A percentile compares a stretch with the other conserved stretches of the same genome.
phyloP scores from a whole-genome alignment of 1,284 basidiomycete species.

The Puccinia triticina region DNA sequence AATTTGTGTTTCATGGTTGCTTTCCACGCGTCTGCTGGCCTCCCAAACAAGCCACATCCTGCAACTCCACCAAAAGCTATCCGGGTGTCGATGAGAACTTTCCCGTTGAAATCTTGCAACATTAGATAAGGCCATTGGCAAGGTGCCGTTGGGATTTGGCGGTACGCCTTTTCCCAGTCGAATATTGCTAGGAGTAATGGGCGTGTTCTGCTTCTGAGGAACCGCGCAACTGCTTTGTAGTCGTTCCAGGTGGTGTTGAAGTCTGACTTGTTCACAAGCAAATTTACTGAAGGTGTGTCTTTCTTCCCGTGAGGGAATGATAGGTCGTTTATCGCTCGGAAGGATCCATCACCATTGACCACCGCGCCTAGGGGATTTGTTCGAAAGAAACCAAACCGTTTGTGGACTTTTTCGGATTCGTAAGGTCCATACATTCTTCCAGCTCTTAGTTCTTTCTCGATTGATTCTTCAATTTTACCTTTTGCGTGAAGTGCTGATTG shows the following conservation, averaged over 20 bases:
- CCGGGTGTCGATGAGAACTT: too few relatives aligned
- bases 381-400: neutral
- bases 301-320: neutral
- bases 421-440: neutral
- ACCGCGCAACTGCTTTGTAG: neutral
- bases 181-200: neutral
- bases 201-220: neutral
- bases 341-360: neutral
- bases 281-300: neutral
- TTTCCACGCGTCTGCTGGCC: slow-evolving; percentile 2
- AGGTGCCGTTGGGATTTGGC: neutral
- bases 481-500: neutral
- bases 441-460: neutral
- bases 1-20: neutral
- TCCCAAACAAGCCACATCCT: neutral
- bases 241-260: slow-evolving; percentile 9
- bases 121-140: neutral
- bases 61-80: neutral
- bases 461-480: neutral
- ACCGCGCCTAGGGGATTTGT: neutral
- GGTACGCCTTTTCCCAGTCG: too few relatives aligned
- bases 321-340: neutral
- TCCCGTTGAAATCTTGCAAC: neutral
- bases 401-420: neutral
- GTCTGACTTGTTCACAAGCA: neutral